Evolutionary conservation across 352 stramenopile genomes (phyloP), one percentile per base, ranked within the genome.

Genomic region (Proteromonas lacertae): DNA sequence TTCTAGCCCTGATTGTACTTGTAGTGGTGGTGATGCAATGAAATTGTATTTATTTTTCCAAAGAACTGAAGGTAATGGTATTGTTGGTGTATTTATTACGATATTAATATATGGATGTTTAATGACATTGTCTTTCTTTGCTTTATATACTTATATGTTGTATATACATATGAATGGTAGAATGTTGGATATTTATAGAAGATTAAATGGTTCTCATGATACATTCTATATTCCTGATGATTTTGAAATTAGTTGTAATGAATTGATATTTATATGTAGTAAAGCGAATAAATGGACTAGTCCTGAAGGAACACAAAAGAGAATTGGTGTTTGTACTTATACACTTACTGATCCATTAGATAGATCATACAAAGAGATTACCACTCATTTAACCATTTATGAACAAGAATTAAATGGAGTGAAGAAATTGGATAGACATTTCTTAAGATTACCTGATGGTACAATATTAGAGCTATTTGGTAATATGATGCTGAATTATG

Each of bases 171-270:
- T n/a, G 2, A 22, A 39, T 31, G 34, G 22, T 5, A 16, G 34
- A 19, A 39, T 39, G 2, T 17, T 39, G 2, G 34, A 39, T 22
- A 7, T 39, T 16, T 39, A n/a, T 3, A 7, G 34, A 20, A 2
- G 34, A 17, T 10, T 39, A 10, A 60, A 76, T 41, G 62, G 48
- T 6, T 52, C 59, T 6, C 60, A 75, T 30, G 43, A 53, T 31
- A 36, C 55, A 0, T 72, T 82, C 30, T 79, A 80, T 40, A 45
- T 81, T 10, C 69, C 69, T n/a, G 57, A 81, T 29, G 68, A 84
- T 46, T 58, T 64, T 32, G 69, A 84, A 31, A 41, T 84, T 9
- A 28, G 24, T 28, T 13, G 61, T 1, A 44, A 60, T 10, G 68
- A 81, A 42, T 44, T 84, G 10, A 38, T 56, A 17, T 42, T 52